These are phyloP conservation scores for Cyclotella kingstonii DNA, from an alignment of 108 stramenopile genomes.

Conservation along the genomic window DNA sequence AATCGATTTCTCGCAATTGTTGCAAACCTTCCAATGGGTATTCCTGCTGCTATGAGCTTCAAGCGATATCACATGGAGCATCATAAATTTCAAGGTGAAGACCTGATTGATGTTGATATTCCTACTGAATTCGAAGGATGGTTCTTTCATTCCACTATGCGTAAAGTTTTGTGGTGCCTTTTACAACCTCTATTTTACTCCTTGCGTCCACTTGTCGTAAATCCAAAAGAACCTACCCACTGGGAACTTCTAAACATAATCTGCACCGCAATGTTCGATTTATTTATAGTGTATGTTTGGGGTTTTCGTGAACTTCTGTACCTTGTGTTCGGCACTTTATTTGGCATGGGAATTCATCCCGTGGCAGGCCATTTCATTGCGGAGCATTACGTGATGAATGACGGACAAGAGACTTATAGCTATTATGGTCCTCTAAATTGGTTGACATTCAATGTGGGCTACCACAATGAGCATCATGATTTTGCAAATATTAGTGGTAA, in stretches of 20 bases:
- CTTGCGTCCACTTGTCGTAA: constrained; percentile 76
- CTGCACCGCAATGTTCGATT: constrained; percentile 59
- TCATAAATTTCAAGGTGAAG: constrained; percentile 86
- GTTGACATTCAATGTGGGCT: constrained; percentile 93
- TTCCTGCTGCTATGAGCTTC: constrained; percentile 85
- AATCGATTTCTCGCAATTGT: constrained; percentile 82
- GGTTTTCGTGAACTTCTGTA: constrained; percentile 74
- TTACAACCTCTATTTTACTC: constrained; percentile 87
- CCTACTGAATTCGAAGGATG: constrained; percentile 77
- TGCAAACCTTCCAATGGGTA: constrained; percentile 85
- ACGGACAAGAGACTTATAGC: constrained; percentile 85
- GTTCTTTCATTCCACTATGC: constrained; percentile 61
- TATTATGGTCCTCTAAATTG: constrained; percentile 93
- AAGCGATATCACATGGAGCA: constrained; percentile 96
- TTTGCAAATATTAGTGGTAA: constrained; percentile 84
- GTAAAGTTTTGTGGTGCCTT: constrained; percentile 83
- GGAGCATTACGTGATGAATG: constrained; percentile 88
- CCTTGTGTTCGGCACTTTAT: constrained; percentile 70
- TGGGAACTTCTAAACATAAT: constrained; percentile 67
- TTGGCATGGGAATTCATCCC: constrained; percentile 91
- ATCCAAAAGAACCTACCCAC: constrained; percentile 67
- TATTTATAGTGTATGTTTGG: constrained; percentile 51
- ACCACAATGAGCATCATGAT: constrained; percentile 98
- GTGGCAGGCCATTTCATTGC: constrained; percentile 95
- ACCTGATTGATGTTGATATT: constrained; percentile 87